Base-by-base conservation (phyloP, 1,284 basidiomycete genomes). In the Testicularia cyperi region DNA sequence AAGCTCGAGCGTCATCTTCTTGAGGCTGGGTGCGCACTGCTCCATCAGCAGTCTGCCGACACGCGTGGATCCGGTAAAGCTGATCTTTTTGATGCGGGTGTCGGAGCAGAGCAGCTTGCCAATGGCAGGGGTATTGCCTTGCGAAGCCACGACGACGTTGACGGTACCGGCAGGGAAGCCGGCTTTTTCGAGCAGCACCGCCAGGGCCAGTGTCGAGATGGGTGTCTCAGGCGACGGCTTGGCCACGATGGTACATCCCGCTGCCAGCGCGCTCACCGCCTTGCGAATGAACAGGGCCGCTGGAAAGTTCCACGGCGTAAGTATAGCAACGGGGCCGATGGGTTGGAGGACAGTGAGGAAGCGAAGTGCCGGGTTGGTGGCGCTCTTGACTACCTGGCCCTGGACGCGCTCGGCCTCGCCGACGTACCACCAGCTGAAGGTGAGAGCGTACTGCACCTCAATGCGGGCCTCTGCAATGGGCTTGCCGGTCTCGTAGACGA, bases 151-250 rank as follows among this genome's bases (percentile, higher is more conserved):
- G 24, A 98, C 84, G 43, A 96, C 82, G 78, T 98, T 97, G 77
- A 99, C 85, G 28, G 97, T 92, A 35, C 95, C 95, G 36, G 88
- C 84, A 6, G 95, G 94, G 32, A 98, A 81, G 28, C 92, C 94
- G 6, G 92, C 94, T 39, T 90, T 85, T 36, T 83, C 82, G 10
- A 86, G 84, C 23, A 96, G 83, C 78, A 92, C 88, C 8, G 84
- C 85, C 9, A 95, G 79, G 6, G 94, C 95, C 16, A 98, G 83
- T 18, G 87, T 86, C 28, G 91, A 92, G 78, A 90, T 94, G 0
- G 95, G 95, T 0, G 95, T 92, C 79, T 99, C 94, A 1, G 92
- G 84, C 1, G 95, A 87, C 4, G 92, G 92, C 75, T 99, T 98
- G 77, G 96, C 85, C 35, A 99, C 92, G 1, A 86, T 83, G 0